phyloP scores from a whole-genome alignment of 2,329 filamentous ascomycete genomes.

The Nemania sp. region DNA sequence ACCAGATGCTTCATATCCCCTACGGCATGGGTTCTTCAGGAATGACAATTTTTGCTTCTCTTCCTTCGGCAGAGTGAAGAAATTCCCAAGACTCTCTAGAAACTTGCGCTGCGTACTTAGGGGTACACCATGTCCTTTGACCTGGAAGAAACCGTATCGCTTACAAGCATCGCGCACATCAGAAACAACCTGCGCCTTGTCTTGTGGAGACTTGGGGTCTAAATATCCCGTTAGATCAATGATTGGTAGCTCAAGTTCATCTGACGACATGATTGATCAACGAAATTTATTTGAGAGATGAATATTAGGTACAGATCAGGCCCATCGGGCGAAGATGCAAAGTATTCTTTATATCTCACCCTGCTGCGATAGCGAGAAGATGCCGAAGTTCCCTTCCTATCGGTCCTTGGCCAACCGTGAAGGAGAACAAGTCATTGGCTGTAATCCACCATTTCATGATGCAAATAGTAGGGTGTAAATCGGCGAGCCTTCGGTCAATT shows the following conservation, averaged over 20 bases:
- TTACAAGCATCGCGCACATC: constrained; percentile 23
- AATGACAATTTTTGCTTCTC: constrained; percentile 31
- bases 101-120: constrained; percentile 19
- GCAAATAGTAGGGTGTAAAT: no score
- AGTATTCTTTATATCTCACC: no score
- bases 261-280: background rate
- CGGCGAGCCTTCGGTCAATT: no score
- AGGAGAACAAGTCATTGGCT: no score
- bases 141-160: constrained; percentile 31
- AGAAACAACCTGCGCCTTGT: constrained; percentile 22
- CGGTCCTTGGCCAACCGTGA: no score
- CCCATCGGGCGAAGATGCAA: no score
- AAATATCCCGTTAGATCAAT: constrained; percentile 35
- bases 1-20: constrained; percentile 36
- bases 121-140: constrained; percentile 30
- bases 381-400: no score
- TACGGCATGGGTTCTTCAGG: constrained; percentile 29
- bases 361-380: no score
- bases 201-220: constrained; percentile 13
- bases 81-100: background rate
- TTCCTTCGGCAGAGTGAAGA: constrained; percentile 27
- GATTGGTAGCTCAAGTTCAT: background rate
- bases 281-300: no score
- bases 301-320: no score
- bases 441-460: no score